These are phyloP conservation scores for Ustilago shanxiensis DNA, from an alignment of 1,284 basidiomycete species.

Conservation along the genomic window DNA sequence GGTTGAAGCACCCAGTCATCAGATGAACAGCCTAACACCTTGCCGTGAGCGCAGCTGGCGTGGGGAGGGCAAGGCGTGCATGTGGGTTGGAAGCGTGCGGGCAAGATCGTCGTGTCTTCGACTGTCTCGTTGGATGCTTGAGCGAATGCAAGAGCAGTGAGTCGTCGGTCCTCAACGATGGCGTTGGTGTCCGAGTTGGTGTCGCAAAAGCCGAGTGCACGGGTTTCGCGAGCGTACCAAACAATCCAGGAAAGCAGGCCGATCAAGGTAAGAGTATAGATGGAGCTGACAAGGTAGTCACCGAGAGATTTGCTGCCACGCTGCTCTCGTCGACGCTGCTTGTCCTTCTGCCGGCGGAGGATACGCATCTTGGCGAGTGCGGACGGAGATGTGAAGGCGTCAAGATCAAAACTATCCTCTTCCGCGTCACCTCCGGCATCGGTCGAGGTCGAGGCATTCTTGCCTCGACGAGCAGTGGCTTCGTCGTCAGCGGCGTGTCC, in stretches of 20 bases:
- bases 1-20: constrained; percentile 59
- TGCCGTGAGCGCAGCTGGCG: constrained; percentile 52
- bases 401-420: constrained; percentile 31
- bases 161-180: constrained; percentile 36
- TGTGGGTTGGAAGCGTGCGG: constrained; percentile 36
- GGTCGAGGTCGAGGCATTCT: background rate
- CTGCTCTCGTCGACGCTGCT: constrained; percentile 24
- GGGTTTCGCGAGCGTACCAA: constrained; percentile 60
- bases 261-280: constrained; percentile 13
- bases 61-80: constrained; percentile 65
- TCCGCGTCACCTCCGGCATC: constrained; percentile 15
- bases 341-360: constrained; percentile 27
- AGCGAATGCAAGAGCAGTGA: constrained; percentile 33
- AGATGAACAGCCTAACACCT: constrained; percentile 48
- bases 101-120: constrained; percentile 39
- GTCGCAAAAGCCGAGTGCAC: constrained; percentile 62
- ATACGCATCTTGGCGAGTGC: constrained; percentile 46
- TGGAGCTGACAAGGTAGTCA: constrained; percentile 17
- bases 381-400: constrained; percentile 36
- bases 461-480: background rate
- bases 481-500: constrained; percentile 39
- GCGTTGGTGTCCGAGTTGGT: constrained; percentile 44
- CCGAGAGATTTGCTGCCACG: constrained; percentile 8
- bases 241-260: constrained; percentile 34
- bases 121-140: constrained; percentile 37